Evolutionary conservation across 495 filamentous ascomycete genomes (phyloP).

Genomic region (Terfezia boudieri): DNA sequence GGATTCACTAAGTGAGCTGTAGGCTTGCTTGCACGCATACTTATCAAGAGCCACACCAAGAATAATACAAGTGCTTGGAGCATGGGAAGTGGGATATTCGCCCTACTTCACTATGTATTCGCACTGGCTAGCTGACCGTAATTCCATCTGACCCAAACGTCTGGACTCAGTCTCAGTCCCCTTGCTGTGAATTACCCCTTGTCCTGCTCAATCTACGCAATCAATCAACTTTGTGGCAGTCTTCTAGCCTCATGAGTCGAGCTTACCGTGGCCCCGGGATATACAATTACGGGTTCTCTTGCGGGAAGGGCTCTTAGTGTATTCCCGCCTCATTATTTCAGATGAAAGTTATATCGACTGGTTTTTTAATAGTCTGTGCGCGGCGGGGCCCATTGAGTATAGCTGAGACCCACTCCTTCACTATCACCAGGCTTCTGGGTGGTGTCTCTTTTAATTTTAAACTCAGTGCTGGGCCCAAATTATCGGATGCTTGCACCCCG

Average conservation of each 20-base stretch:
- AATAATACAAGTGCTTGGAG: too few species aligned
- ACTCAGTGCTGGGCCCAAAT: neutral
- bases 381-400: neutral
- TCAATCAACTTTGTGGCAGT: neutral
- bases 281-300: neutral
- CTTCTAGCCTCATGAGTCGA: neutral
- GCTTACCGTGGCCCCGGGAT: neutral
- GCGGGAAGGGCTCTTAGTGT: neutral
- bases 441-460: neutral
- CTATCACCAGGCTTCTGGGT: neutral
- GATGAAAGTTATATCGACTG: too few species aligned
- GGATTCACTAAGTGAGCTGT: too few species aligned
- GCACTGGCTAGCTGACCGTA: too few species aligned
- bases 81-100: too few species aligned
- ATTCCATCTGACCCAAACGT: neutral
- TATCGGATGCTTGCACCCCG: neutral
- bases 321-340: too few species aligned
- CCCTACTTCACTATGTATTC: too few species aligned
- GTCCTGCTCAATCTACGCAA: neutral
- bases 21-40: too few species aligned
- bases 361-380: neutral
- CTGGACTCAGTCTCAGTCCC: neutral
- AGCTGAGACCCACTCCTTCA: neutral
- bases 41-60: too few species aligned
- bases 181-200: neutral